These are phyloP conservation scores for Boletus sp. DNA, from an alignment of 768 basidiomycete genomes.

Conservation along the genomic window DNA sequence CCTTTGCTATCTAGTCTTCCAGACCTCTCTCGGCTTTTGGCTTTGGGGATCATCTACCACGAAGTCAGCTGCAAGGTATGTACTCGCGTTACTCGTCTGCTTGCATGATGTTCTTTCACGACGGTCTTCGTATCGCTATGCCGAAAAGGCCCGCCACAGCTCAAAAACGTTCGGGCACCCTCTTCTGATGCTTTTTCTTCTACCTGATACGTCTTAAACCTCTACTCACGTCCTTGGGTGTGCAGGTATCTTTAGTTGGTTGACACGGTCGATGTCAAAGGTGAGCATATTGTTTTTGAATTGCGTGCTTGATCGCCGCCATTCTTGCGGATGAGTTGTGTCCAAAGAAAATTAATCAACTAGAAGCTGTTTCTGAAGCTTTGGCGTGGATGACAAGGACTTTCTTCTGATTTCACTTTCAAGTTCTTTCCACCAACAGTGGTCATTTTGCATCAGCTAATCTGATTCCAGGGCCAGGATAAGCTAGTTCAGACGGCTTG, in stretches of 20 bases:
- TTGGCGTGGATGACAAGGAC: slow-evolving; percentile 54
- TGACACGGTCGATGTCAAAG: slow-evolving; percentile 19
- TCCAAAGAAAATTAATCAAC: slow-evolving; percentile 61
- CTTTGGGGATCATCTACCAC: too few relatives aligned
- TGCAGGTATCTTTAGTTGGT: not conserved
- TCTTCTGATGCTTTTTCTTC: slow-evolving; percentile 46
- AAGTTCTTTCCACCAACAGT: not conserved
- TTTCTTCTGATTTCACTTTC: slow-evolving; percentile 32
- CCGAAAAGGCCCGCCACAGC: slow-evolving; percentile 95
- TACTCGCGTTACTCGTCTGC: not conserved
- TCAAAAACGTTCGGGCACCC: slow-evolving; percentile 78
- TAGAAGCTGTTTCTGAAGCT: slow-evolving; percentile 91
- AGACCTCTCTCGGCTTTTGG: not conserved
- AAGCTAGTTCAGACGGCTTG: not conserved
- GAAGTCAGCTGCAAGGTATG: slow-evolving; percentile 8
- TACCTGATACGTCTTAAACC: not conserved
- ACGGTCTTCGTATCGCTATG: slow-evolving; percentile 87
- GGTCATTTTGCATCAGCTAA: not conserved
- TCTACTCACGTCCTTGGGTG: not conserved
- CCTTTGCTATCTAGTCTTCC: not conserved
- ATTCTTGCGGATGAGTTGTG: slow-evolving; percentile 21
- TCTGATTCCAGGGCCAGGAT: not conserved
- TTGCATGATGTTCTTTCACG: slow-evolving; percentile 45
- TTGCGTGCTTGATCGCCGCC: not conserved
- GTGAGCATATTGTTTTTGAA: slow-evolving; percentile 3